Base-by-base conservation (phyloP, 495 filamentous ascomycete species). In the Podospora appendiculata region DNA sequence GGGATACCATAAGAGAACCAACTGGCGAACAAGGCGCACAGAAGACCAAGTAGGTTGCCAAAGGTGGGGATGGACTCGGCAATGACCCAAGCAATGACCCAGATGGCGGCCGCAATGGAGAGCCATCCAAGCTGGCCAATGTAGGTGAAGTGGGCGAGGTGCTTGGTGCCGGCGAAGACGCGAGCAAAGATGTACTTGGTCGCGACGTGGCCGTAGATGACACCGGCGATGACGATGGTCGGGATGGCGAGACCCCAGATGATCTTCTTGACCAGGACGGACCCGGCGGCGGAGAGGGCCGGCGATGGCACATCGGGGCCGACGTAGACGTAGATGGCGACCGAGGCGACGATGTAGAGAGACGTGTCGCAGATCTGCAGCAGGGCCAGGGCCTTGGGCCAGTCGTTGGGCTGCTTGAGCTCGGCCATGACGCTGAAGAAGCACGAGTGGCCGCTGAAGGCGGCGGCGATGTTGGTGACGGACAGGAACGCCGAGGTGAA, bases 161-260 rank as follows among this genome's bases (percentile, higher is more conserved):
- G 53, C 47, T 54, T 53, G 50, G 53, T 56, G 47, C 48, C 50
- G 8, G 64, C 61, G 55, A 82, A 79, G 8, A 80, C 48, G 16
- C 80, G 74, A 12, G 79, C 65, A 50, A 80, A 83, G 41, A 84
- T 67, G 57, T 80, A 83, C 53, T 82, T 82, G 44, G 53, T 53
- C 0, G 59, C 59, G 8, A 61, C 59, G 17, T 58, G 78, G 33
- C 78, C 80, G 57, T 84, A 79, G 58, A 87, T 80, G 6, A 86
- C 81, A 43, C 83, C 81, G 1, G 77, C 74, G 36, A 84, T 69
- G 32, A 83, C 65, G 47, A 86, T 80, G 13, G 83, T 86, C 1
- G 85, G 85, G 11, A 83, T 74, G 33, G 85, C 83, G 56, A 88
- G 70, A 8, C 83, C 84, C 58, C 82, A 88, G 7, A 82, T 79